Base-by-base conservation (phyloP, 1,139 yeast species). In the Hyphopichia khmerensis region DNA sequence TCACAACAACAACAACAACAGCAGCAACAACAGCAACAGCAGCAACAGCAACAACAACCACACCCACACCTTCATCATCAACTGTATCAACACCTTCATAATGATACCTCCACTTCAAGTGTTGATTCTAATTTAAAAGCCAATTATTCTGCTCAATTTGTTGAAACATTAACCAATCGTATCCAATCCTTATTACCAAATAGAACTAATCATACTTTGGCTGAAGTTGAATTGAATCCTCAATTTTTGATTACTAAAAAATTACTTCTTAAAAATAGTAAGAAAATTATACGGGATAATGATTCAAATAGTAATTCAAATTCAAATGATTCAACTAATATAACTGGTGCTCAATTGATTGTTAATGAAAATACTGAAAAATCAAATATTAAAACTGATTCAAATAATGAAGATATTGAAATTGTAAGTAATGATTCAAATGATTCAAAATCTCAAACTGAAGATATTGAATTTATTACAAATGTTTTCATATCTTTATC, bases 151-250 rank as follows among this genome's bases (percentile, higher is more conserved):
- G 33, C 39, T 17, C 55, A 50, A 42, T 64, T 51, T 43, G 53
- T 57, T 38, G 51, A 48, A 30, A 50, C 63, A 2, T 42, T 64
- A 33, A 47, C 56, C 15, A 59, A 57, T 46, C 51, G 75, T 42
- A 51, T 70, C 27, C 67, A 62, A 35, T 59, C 68, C 21, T 56
- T 72, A 32, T 56, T 72, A 29, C 77, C 78, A 13, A 61, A 58
- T 47, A 53, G 69, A 31, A 69, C 77, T 1, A 76, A 77, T 8
- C 62, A 65, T 46, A 53, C 69, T 4, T 48, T 68, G n/a, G 63
- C 64, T n/a, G 77, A 72, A 46, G 72, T 72, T 8, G 77, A 72
- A 52, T 54, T 71, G 36, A 69, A 71, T 44, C 71, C 73, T 7
- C 77, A 71, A 48, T 72, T 62, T 46, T 45, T 63, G 14, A 50